Percentiles rank a stretch among this genome's conserved stretches.
phyloP scores from a whole-genome alignment of 2,329 filamentous ascomycete genomes.

The Diaporthe sp. region DNA sequence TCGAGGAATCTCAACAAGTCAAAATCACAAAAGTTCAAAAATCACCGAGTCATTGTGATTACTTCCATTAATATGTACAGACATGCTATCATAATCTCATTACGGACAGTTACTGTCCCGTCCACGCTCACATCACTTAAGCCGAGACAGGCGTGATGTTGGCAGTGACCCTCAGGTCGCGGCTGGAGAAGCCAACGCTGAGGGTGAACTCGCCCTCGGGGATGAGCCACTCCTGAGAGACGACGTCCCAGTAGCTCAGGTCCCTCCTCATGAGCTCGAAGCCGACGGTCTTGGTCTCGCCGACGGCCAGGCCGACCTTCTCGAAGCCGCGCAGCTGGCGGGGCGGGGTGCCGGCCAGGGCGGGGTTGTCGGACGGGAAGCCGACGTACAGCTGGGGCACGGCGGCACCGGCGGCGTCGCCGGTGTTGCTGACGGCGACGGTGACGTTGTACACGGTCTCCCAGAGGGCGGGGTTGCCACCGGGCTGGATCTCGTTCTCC shows the following conservation, averaged over 20 bases:
- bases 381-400: slow-evolving; percentile 69
- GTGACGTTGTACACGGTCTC: slow-evolving; percentile 61
- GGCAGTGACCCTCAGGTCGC: slow-evolving; percentile 29
- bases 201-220: slow-evolving; percentile 45
- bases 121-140: neutral
- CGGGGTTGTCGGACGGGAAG: slow-evolving; percentile 51
- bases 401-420: slow-evolving; percentile 60
- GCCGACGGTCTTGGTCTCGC: slow-evolving; percentile 50
- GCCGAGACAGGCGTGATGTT: slow-evolving; percentile 30
- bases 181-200: slow-evolving; percentile 46
- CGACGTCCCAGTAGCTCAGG: slow-evolving; percentile 59
- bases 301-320: slow-evolving; percentile 55
- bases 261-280: slow-evolving; percentile 61
- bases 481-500: slow-evolving; percentile 56
- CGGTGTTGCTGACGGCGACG: slow-evolving; percentile 63
- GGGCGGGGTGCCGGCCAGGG: slow-evolving; percentile 56
- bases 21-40: neutral
- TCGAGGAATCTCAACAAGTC: neutral
- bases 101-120: neutral
- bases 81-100: slow-evolving; percentile 22
- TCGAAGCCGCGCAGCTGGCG: slow-evolving; percentile 62
- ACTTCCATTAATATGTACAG: slow-evolving; percentile 13
- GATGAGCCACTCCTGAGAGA: slow-evolving; percentile 54
- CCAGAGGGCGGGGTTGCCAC: slow-evolving; percentile 66
- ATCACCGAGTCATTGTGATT: neutral